Evolutionary conservation across 225 moss, liverwort and hornwort genomes (phyloP).

Genomic region (Pleurozium schreberi): DNA sequence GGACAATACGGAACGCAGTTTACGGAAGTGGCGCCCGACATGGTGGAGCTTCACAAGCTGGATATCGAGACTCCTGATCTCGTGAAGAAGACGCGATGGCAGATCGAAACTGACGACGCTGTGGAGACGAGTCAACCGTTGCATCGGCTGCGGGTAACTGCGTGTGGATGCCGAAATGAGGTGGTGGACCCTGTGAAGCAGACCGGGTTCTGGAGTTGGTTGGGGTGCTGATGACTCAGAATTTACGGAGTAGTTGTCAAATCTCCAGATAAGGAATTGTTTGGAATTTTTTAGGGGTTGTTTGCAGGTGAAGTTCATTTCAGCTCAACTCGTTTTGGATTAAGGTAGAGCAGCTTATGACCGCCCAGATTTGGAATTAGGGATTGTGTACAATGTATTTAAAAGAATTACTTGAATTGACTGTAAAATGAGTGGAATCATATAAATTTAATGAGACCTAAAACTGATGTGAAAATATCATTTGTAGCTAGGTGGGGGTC

Average conservation of each 20-base stretch:
- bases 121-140: not conserved
- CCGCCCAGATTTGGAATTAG: no score
- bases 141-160: accelerated
- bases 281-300: not conserved
- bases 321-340: no score
- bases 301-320: no score
- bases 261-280: not conserved
- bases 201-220: not conserved
- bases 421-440: no score
- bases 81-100: not conserved
- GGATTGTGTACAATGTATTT: no score
- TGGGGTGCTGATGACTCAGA: not conserved
- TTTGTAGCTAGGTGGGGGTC: no score
- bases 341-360: no score
- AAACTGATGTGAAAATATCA: no score
- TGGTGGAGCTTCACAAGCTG: not conserved
- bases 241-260: not conserved
- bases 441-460: no score
- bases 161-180: not conserved
- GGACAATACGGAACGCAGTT: not conserved
- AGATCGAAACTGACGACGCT: not conserved
- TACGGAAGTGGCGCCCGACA: not conserved
- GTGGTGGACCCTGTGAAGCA: not conserved
- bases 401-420: no score
- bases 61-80: not conserved